Conservation (phyloP, 805 yeast species). For the Nematodospora valgi region DNA sequence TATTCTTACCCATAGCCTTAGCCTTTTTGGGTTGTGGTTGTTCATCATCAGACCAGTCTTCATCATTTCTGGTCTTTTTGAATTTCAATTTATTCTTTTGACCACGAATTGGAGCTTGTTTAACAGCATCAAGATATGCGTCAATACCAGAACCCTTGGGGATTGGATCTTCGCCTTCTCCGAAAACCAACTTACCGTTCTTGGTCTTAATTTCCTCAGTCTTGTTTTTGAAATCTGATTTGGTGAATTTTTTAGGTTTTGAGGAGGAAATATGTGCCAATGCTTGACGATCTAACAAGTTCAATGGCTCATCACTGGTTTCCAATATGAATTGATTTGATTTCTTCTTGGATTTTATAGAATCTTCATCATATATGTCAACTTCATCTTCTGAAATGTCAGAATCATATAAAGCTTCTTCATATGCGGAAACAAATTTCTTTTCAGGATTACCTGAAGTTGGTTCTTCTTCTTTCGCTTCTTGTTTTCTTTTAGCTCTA, state of each 20-base stretch:
- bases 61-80: slow-evolving; percentile 57
- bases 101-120: slow-evolving; percentile 90
- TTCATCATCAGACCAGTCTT: slow-evolving; percentile 42
- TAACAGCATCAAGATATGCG: slow-evolving; percentile 92
- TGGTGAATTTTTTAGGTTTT: slow-evolving; percentile 62
- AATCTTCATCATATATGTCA: slow-evolving; percentile 40
- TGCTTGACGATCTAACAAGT: slow-evolving; percentile 81
- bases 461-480: slow-evolving; percentile 31
- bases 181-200: slow-evolving; percentile 68
- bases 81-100: slow-evolving; percentile 88
- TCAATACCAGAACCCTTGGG: slow-evolving; percentile 60
- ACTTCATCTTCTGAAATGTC: slow-evolving; percentile 56
- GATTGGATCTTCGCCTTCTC: slow-evolving; percentile 51
- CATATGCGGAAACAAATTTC: slow-evolving; percentile 81
- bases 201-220: slow-evolving; percentile 46
- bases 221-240: slow-evolving; percentile 35
- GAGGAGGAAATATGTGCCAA: slow-evolving; percentile 87
- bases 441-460: slow-evolving; percentile 26
- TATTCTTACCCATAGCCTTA: slow-evolving; percentile 16
- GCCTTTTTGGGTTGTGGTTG: slow-evolving; percentile 31
- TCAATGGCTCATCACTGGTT: slow-evolving; percentile 74
- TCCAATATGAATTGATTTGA: slow-evolving; percentile 71
- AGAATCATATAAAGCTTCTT: slow-evolving; percentile 82
- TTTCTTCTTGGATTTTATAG: slow-evolving; percentile 26
- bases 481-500: slow-evolving; percentile 74